Conservation (phyloP, 2,329 filamentous ascomycete species). For the Fusarium falciforme region DNA sequence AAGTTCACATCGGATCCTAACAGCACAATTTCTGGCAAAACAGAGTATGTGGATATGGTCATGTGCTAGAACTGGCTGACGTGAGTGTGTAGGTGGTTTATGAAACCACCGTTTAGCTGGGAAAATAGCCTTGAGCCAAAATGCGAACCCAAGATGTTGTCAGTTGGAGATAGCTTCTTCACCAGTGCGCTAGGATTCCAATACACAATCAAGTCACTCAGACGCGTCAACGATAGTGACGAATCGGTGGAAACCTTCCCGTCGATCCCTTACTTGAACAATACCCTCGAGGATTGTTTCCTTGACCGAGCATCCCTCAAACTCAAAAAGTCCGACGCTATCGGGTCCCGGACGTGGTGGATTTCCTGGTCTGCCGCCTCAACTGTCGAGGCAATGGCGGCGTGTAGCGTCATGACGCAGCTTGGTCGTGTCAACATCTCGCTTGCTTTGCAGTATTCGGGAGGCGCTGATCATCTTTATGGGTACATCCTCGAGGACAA, state of each 20-base stretch:
- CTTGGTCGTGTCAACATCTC: conserved; percentile 12
- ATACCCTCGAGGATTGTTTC: conserved; percentile 13
- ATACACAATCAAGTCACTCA: conserved; percentile 22
- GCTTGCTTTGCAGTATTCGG: conserved; percentile 14
- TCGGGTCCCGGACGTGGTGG: conserved; percentile 7
- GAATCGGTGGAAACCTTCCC: background rate
- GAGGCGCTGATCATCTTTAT: conserved; percentile 4
- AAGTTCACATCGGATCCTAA: conserved; percentile 24
- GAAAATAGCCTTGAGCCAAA: conserved; percentile 4
- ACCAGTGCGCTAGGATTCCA: conserved; percentile 3
- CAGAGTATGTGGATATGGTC: background rate
- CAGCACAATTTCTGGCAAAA: background rate
- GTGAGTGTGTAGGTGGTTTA: conserved; percentile 15
- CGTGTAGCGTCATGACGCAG: conserved; percentile 4
- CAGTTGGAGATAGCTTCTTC: conserved; percentile 27
- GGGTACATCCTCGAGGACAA: conserved; percentile 21
- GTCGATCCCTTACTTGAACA: conserved; percentile 16
- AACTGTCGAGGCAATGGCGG: background rate
- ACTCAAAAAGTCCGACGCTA: conserved; percentile 5
- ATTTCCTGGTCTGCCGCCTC: conserved; percentile 11
- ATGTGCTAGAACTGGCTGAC: background rate
- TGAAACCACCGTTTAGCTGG: conserved; percentile 26
- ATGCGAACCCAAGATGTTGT: conserved; percentile 19
- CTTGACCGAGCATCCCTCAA: background rate
- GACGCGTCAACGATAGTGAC: background rate